Base-by-base conservation (phyloP, 1,139 yeast species). In the Eremothecium cymbalariae region DNA sequence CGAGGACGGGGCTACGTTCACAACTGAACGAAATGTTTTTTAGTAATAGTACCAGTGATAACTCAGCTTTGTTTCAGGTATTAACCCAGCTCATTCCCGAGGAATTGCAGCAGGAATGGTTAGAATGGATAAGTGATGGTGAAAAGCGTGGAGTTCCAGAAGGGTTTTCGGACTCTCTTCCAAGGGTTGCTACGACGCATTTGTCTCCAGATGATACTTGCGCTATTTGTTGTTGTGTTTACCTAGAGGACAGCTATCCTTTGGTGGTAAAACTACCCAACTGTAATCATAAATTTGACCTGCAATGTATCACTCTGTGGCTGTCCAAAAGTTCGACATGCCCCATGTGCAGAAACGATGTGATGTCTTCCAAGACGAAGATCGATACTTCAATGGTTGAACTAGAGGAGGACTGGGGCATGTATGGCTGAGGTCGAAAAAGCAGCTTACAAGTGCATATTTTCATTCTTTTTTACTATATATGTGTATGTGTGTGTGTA, bases 271-370 rank as follows among this genome's bases (percentile, higher is more conserved):
- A 70, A 46, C 65, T 88, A 22, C 95, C 95, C 0, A 58, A 50
- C 13, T 90, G 96, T 53, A 68, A 70, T 31, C 97, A 88, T 57
- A 68, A 68, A 25, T 88, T 83, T 58, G 97, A 88, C 53, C 64
- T 86, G 46, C 96, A 88, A 47, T 88, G 97, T 55, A 76, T 88
- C 26, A 81, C 81, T 0, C 93, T 95, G 0, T 88, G 97, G 97
- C 63, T 88, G 34, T 74, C 74, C 44, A 64, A 77, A 40, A 80
- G 83, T 50, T 67, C 78, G 2, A 85, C 94, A 0, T 88, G 97
- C 53, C 97, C 97, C 0, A 60, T 88, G 52, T 88, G 97, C 55
- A 65, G 97, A 44, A 75, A 72, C 42, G 79, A 85, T 49, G 73
- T 88, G 17, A 57, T 70, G 31, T 65, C 64, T 35, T 64, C 74